A percentile compares a stretch with the other conserved stretches of the same genome.
Evolutionary conservation across 169 alveolate genomes (phyloP).

Genomic region (Cryptosporidium viatorum): DNA sequence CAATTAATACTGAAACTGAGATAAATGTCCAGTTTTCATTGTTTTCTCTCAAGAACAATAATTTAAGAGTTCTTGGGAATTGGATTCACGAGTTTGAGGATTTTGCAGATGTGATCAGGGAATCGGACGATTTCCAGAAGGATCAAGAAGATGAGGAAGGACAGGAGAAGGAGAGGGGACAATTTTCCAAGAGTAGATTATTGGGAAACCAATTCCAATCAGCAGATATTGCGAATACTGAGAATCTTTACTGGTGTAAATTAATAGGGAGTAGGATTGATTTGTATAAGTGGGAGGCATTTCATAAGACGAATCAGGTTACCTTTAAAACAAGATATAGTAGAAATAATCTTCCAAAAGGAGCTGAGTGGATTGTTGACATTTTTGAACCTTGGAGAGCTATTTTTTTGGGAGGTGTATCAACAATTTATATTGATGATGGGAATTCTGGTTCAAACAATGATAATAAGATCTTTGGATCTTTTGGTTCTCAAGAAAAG

Average conservation of each 20-base stretch:
- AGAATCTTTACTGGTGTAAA: slow-evolving; percentile 77
- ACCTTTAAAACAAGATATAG: slow-evolving; percentile 23
- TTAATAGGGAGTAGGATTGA: slow-evolving; percentile 79
- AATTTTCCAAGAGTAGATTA: neutral
- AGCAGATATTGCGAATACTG: slow-evolving; percentile 76
- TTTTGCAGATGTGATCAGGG: slow-evolving; percentile 54
- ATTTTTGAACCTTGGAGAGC: slow-evolving; percentile 75
- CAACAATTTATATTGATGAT: slow-evolving; percentile 57
- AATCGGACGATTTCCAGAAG: neutral
- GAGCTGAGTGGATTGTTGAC: slow-evolving; percentile 48
- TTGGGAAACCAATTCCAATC: slow-evolving; percentile 65
- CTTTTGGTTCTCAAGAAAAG: neutral
- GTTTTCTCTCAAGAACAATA: slow-evolving; percentile 76
- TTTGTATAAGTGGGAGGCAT: slow-evolving; percentile 74
- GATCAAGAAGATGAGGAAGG: too few species aligned
- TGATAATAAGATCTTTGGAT: neutral
- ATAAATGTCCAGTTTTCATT: slow-evolving; percentile 76
- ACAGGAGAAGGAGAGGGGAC: neutral
- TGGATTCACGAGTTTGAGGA: slow-evolving; percentile 78
- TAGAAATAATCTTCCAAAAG: slow-evolving; percentile 40
- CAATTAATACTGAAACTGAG: slow-evolving; percentile 76
- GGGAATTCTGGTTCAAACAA: neutral
- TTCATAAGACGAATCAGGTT: slow-evolving; percentile 47
- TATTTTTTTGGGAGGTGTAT: slow-evolving; percentile 21
- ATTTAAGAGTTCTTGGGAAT: slow-evolving; percentile 75